Base-by-base conservation (phyloP, 148 eudicot species). In the Fallopia convolvulus region DNA sequence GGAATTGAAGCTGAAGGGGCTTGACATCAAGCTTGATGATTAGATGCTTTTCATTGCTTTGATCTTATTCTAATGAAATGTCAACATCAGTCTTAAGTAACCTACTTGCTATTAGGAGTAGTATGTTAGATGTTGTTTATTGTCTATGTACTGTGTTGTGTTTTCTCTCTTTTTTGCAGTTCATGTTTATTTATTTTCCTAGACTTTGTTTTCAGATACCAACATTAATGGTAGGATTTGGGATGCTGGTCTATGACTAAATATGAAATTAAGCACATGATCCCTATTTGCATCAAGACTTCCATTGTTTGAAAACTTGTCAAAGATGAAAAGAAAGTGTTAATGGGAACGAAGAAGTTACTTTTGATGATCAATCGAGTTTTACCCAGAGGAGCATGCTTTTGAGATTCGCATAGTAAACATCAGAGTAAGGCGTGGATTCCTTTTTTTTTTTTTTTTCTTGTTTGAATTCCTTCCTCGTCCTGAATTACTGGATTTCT, bases 1-100 rank as follows among this genome's bases (percentile, higher is more conserved):
- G 65, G 88, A 80, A 58, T 76, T 80, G 2, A 83, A 84, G 75
- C 80, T 89, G 79, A 85, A 87, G 78, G 84, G 84, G 32, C 90
- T 89, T 52, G 86, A 79, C 73, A 88, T 85, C 65, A 83, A 84
- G 76, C 75, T 81, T 2, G 85, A 80, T 41, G 82, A 80, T 66
- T 78, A 80, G 71, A 83, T 87, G 4, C 68, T 21, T 55, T 18
- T 13, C 15, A 8, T 8, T 68, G 46, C 44, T 68, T 68, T 65
- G 42, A 68, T 36, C 21, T 30, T 12, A 10, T 26, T 61, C 15
- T 61, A 18, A 9, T 21, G 12, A 58, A 58, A 68, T 12, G 10
- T 68, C 72, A 68, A 15, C 23, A 20, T 4, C 14, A 63, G 17
- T 26, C 72, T n/a, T 12, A 13, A 33, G 46, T 68, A 6, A 32